Base-by-base conservation (phyloP, 2,329 filamentous ascomycete genomes). In the Sclerotinia minor region DNA sequence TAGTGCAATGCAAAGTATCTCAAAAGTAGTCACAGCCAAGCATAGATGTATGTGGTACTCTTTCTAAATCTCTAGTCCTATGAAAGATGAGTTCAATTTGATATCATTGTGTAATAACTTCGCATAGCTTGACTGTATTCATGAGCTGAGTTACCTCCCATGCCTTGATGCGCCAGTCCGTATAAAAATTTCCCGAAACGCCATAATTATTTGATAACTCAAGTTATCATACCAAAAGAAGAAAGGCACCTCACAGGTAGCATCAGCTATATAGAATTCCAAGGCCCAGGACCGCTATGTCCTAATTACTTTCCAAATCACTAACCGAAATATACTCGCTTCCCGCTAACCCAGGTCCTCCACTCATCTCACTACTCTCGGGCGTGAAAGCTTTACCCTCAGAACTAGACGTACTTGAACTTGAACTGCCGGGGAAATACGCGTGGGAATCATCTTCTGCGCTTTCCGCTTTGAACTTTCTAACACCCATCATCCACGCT, bases 401-500 rank as follows among this genome's bases (percentile, higher is more conserved):
- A 21, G 24, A 64, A 49, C 55, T 69, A 32, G 67, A 65, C 15
- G 55, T 50, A 17, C 65, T 63, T 17, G 47, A 26, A 54, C 65
- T 63, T 24, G 47, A 26, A 54, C 57, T 67, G 19, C 15, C 49
- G 17, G 47, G 38, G 15, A 38, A 26, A 32, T 49, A 47, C 38
- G 38, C 29, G 11, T 38, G 57, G 19, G 17, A 24, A 35, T 47
- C n/a, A 1, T 72, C 72, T 1, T 52, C 58, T 11, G 15, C 45
- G 11, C 29, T 35, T 29, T 67, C 50, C 38, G 54, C 66, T 29
- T 63, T 67, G 4, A 89, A 86, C 67, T 81, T 81, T 69, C 88
- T 83, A 68, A 94, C 85, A 15, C 93, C 93, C 86, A 98, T 90
- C 91, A 98, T 96, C 91, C 92, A 95, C 1, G 88, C 89, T n/a